A percentile compares a stretch with the other conserved stretches of the same genome.
These are phyloP conservation scores for Aspergillus candidus DNA, from an alignment of 2,329 filamentous ascomycete species.

Conservation along the genomic window DNA sequence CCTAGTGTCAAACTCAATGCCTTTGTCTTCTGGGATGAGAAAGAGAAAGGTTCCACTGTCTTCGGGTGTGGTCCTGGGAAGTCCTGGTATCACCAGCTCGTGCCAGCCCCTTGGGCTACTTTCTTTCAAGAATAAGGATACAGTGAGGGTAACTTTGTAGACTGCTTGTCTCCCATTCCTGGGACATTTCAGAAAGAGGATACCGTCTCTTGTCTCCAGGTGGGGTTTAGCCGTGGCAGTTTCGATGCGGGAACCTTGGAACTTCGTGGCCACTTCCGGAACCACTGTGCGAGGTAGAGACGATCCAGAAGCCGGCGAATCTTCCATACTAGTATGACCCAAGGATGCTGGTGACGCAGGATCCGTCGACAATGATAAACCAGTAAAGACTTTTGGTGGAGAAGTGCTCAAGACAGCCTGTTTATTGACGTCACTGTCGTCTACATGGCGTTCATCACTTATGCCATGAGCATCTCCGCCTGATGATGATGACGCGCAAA, in stretches of 20 bases:
- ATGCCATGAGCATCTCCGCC: too few relatives aligned
- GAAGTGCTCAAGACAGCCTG: too few relatives aligned
- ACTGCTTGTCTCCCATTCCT: conserved; percentile 6
- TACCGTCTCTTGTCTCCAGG: conserved; percentile 12
- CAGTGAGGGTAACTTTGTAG: conserved; percentile 19
- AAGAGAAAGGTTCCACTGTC: conserved; percentile 27
- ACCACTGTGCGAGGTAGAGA: too few relatives aligned
- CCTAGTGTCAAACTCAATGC: conserved; percentile 26
- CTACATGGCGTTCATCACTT: too few relatives aligned
- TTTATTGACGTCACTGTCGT: too few relatives aligned
- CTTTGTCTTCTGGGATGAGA: conserved; percentile 19
- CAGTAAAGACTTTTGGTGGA: too few relatives aligned
- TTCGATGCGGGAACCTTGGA: neutral
- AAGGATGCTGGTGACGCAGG: too few relatives aligned
- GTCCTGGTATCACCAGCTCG: conserved; percentile 22
- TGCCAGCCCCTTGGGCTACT: conserved; percentile 21
- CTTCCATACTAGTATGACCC: too few relatives aligned
- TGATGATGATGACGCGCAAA: too few relatives aligned
- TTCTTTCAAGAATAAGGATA: conserved; percentile 13
- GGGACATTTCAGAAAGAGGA: conserved; percentile 16
- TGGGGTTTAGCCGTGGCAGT: conserved; percentile 4
- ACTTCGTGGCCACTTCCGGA: too few relatives aligned
- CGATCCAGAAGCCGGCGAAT: too few relatives aligned
- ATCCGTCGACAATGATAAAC: too few relatives aligned
- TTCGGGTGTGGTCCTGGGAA: conserved; percentile 20